phyloP scores from a whole-genome alignment of 495 filamentous ascomycete species.

The Aspergillus carlsbadensis region DNA sequence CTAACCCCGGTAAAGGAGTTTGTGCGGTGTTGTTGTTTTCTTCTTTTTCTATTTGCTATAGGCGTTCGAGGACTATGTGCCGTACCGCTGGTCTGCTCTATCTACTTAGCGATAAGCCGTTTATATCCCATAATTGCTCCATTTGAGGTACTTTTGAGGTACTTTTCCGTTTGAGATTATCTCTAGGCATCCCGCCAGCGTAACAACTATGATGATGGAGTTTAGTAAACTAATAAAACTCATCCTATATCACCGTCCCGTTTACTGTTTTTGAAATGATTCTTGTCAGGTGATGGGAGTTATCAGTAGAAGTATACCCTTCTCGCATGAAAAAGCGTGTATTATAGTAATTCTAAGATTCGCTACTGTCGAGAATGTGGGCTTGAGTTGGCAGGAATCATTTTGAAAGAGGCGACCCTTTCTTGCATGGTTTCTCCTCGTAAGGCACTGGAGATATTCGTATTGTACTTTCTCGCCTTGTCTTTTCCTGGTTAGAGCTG shows the following conservation, averaged over 20 bases:
- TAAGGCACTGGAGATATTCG: constrained; percentile 29
- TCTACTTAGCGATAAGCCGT: constrained; percentile 11
- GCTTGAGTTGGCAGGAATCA: constrained; percentile 15
- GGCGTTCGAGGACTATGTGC: background rate
- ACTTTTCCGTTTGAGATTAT: too few relatives aligned
- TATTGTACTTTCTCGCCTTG: constrained; percentile 21
- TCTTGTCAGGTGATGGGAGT: too few relatives aligned
- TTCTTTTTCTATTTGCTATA: background rate
- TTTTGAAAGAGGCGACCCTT: constrained; percentile 30
- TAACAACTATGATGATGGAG: too few relatives aligned
- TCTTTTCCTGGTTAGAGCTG: constrained; percentile 22
- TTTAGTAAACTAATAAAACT: too few relatives aligned
- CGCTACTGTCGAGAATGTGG: constrained; percentile 10
- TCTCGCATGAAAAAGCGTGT: too few relatives aligned
- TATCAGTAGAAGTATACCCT: too few relatives aligned
- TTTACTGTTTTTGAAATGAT: too few relatives aligned
- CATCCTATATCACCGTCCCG: too few relatives aligned
- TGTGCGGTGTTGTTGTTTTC: background rate
- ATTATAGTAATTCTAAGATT: background rate
- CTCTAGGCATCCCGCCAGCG: too few relatives aligned
- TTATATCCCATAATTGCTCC: constrained; percentile 3
- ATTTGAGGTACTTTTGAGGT: background rate
- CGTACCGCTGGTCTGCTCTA: background rate
- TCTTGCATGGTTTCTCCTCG: constrained; percentile 16
- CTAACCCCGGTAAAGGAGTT: constrained; percentile 15